Conservation (phyloP, 2,329 filamentous ascomycete genomes). For the Lasiodiplodia gonubiensis region DNA sequence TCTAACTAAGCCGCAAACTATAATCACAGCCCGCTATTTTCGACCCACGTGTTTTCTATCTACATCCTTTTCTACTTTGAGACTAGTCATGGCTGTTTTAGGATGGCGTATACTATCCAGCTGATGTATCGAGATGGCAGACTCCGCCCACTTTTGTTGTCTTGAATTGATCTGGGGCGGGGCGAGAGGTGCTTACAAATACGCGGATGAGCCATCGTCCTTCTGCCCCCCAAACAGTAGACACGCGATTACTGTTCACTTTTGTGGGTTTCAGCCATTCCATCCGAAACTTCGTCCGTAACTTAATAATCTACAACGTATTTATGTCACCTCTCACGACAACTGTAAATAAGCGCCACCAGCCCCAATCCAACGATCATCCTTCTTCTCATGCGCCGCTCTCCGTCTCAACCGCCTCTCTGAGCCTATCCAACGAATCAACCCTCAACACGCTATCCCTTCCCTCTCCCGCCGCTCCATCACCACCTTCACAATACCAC, state of each 20-base stretch:
- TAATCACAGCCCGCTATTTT: neutral
- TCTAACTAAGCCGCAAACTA: neutral
- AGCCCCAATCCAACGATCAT: neutral
- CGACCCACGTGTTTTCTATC: neutral
- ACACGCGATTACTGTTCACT: neutral
- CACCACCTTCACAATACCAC: neutral
- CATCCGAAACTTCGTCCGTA: neutral
- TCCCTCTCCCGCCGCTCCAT: neutral
- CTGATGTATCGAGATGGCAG: neutral
- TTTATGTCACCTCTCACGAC: neutral
- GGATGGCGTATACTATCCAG: neutral
- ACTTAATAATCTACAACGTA: neutral
- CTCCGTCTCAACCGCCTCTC: neutral
- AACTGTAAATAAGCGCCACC: neutral
- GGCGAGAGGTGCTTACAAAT: too few species aligned
- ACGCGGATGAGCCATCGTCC: too few species aligned
- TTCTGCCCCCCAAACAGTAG: too few species aligned
- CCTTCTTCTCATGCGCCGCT: neutral
- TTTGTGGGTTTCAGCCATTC: neutral
- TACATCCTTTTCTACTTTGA: neutral
- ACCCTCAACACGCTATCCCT: constrained; percentile 1
- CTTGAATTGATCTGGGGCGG: neutral
- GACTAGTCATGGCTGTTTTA: neutral
- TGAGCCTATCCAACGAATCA: neutral
- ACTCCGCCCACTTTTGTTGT: neutral